phyloP scores from a whole-genome alignment of 225 moss, liverwort and hornwort species.

The Bryum argenteum region DNA sequence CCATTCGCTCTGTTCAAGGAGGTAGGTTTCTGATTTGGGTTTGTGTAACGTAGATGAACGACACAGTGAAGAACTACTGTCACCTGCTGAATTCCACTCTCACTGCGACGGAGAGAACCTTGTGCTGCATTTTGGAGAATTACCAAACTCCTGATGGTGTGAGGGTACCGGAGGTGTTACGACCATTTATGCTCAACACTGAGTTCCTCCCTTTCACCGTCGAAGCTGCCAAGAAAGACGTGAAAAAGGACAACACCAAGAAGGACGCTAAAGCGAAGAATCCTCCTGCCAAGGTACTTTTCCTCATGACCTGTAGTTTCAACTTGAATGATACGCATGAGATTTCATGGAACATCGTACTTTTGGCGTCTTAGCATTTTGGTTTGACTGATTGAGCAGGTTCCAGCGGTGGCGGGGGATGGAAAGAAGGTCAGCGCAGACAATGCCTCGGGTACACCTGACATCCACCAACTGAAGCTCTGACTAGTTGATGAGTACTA shows the following conservation, averaged over 20 bases:
- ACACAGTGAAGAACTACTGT: constrained; percentile 69
- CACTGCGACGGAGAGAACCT: constrained; percentile 82
- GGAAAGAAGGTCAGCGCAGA: constrained; percentile 31
- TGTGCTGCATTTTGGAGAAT: constrained; percentile 89
- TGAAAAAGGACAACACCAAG: constrained; percentile 50
- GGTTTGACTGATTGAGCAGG: constrained; percentile 34
- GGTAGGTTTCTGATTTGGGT: constrained; percentile 13
- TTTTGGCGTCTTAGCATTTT: constrained; percentile 8
- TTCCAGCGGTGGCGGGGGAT: constrained; percentile 31
- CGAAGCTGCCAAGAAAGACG: constrained; percentile 44
- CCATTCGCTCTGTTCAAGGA: neutral
- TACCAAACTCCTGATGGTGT: constrained; percentile 82
- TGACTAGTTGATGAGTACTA: constrained; percentile 28
- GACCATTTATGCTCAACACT: constrained; percentile 70
- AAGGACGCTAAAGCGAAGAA: constrained; percentile 45
- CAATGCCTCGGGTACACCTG: constrained; percentile 51
- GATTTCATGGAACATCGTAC: neutral
- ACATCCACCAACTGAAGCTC: constrained; percentile 55
- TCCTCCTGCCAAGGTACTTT: constrained; percentile 40
- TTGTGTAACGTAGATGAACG: constrained; percentile 56
- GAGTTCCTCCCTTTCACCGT: constrained; percentile 72
- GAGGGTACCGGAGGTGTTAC: constrained; percentile 68
- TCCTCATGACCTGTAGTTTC: too few relatives aligned
- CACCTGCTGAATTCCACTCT: constrained; percentile 86
- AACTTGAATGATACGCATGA: too few relatives aligned